Evolutionary conservation across 257 asterid genomes (phyloP), one percentile per base, ranked within the genome.

Genomic region (Gynochthodes officinalis): DNA sequence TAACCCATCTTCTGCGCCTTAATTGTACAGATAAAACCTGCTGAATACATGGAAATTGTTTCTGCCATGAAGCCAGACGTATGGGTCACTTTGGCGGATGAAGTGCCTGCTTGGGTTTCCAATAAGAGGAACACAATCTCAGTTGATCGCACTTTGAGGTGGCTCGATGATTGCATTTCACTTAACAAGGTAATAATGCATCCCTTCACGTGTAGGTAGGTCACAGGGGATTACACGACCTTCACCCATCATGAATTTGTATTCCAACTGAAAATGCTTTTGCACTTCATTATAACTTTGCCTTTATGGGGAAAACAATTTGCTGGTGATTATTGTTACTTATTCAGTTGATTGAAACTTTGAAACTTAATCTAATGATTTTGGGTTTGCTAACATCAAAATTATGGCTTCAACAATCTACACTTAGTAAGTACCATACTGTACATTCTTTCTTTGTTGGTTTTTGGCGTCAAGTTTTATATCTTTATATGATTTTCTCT

Each of bases 91-190:
- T 79, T 94, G 85, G 87, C 98, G 2, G 99, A 94, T 73, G 99
- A 94, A 83, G 99, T 89, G 68, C 99, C 99, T 75, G 89, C 89
- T 74, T 94, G 96, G 97, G 96, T 88, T 77, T 84, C 98, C 42
- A 86, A 78, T 67, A 94, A 94, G 87, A 88, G 98, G 80, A 89
- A 87, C 82, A 85, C 64, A 78, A 35, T 82, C 60, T 91, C 99
- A 1, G 89, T 94, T 69, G 96, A 88, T 28, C 96, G 99, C 11
- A 88, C 95, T n/a, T 2, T 94, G 69, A 86, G 83, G 79, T 94
- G 99, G 98, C 93, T 91, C 2, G 96, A 94, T 37, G 97, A 91
- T 61, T 94, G 99, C 85, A 58, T 91, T 75, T 62, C 60, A 14
- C 77, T 82, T 55, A 67, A 75, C 70, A 39, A 25, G 65, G 80